phyloP scores from a whole-genome alignment of 2,329 filamentous ascomycete species.

The Rhynchosporium secalis region DNA sequence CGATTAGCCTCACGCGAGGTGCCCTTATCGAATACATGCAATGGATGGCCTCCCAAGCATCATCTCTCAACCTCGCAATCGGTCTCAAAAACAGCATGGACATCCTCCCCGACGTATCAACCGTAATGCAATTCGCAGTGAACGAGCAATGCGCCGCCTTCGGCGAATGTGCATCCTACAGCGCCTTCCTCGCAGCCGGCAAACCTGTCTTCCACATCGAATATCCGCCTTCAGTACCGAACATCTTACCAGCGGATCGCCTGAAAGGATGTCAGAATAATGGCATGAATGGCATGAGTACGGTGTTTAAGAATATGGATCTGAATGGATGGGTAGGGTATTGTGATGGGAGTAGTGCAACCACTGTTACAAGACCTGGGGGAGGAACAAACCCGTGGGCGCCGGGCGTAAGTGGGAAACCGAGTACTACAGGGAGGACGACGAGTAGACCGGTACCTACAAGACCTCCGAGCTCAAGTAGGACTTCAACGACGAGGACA shows the following conservation, averaged over 20 bases:
- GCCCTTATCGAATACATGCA: conserved; percentile 60
- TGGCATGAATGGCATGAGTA: conserved; percentile 15
- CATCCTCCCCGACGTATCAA: conserved; percentile 53
- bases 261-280: conserved; percentile 10
- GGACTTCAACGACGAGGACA: background rate
- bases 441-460: background rate
- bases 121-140: conserved; percentile 62
- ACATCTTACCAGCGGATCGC: conserved; percentile 1
- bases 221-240: conserved; percentile 51
- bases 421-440: background rate
- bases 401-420: background rate
- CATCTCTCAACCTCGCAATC: conserved; percentile 55
- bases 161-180: conserved; percentile 58
- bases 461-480: background rate
- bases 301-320: conserved; percentile 22
- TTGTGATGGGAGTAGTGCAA: conserved; percentile 24
- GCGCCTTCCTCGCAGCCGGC: conserved; percentile 55
- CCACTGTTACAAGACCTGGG: conserved; percentile 21
- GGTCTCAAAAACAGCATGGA: conserved; percentile 69
- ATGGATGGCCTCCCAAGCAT: conserved; percentile 59
- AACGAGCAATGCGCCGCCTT: conserved; percentile 69
- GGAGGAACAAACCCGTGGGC: conserved; percentile 15
- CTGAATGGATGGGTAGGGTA: conserved; percentile 25
- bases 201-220: conserved; percentile 76
- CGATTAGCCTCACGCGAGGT: conserved; percentile 46